phyloP scores from a whole-genome alignment of 2,329 filamentous ascomycete species.

The Pyrenophora seminiperda region DNA sequence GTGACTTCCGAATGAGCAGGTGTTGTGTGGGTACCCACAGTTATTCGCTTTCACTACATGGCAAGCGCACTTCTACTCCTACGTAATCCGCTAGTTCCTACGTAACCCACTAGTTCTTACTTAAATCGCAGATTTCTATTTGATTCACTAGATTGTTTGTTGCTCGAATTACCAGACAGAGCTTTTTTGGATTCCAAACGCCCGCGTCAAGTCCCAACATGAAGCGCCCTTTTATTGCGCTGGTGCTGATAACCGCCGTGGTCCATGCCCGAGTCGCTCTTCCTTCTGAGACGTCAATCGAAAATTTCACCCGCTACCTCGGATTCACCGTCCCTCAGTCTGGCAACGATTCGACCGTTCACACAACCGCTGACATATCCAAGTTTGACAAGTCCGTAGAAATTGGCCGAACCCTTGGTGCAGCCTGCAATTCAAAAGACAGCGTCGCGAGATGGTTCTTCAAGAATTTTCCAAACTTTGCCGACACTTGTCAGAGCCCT shows the following conservation, averaged over 20 bases:
- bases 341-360: background rate
- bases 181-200: no score
- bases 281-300: background rate
- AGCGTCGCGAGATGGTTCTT: constrained; percentile 16
- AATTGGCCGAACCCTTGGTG: constrained; percentile 8
- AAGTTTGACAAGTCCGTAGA: constrained; percentile 9
- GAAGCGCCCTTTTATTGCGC: constrained; percentile 1
- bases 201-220: background rate
- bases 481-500: constrained; percentile 8
- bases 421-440: constrained; percentile 15
- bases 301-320: background rate
- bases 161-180: no score
- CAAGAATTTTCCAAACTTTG: constrained; percentile 11
- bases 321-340: background rate
- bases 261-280: background rate
- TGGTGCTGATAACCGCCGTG: background rate
- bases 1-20: no score
- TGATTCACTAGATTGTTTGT: no score
- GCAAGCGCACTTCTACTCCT: no score
- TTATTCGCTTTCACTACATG: no score
- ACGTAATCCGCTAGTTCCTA: no score
- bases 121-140: no score
- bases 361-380: background rate
- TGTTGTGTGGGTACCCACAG: no score
- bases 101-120: no score